Evolutionary conservation across 306 rosid species (phyloP), one percentile per base, ranked within the genome.

Genomic region (Sicyos baderoa): DNA sequence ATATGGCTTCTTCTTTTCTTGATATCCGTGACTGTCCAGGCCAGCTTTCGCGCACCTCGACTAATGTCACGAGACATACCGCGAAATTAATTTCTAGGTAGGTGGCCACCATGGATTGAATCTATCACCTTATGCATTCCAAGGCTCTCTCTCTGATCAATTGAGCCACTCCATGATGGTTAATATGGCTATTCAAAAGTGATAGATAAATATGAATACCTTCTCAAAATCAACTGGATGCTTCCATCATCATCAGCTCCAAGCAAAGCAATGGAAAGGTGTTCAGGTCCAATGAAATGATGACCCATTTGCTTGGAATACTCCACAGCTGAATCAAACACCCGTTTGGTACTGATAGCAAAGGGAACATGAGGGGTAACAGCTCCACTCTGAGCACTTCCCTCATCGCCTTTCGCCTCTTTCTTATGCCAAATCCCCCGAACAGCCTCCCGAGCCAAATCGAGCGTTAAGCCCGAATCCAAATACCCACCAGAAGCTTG

Each of bases 201-300:
- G 23, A n/a, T 67, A 79, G 0, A 74, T 17, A 27, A 9, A 15
- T 48, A 65, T 18, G 42, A 25, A 27, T 74, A 91, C 97, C 97
- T 91, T 54, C 60, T 76, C 72, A 91, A 86, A 21, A 87, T 85
- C 60, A 84, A 75, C 73, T 65, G 54, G 17, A 91, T 84, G 72
- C 85, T 89, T 37, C 91, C 95, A 70, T 91, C 96, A 60, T 89
- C 95, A n/a, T 23, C 72, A 8, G 73, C 84, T 37, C 79, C 82
- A 16, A 87, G 81, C 3, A 91, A 75, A 54, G 95, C 90, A 78
- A 91, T 78, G 4, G 79, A 69, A 68, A 91, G 79, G 63, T 91
- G 97, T 69, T 91, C 97, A 3, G 96, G 97, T 6, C 85, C 85
- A 58, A 91, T 77, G 59, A 91, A 91, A 23, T 91, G 86, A 70